Evolutionary conservation across 2,329 filamentous ascomycete species (phyloP), one percentile per base, ranked within the genome.

Genomic region (Apiospora aurea): DNA sequence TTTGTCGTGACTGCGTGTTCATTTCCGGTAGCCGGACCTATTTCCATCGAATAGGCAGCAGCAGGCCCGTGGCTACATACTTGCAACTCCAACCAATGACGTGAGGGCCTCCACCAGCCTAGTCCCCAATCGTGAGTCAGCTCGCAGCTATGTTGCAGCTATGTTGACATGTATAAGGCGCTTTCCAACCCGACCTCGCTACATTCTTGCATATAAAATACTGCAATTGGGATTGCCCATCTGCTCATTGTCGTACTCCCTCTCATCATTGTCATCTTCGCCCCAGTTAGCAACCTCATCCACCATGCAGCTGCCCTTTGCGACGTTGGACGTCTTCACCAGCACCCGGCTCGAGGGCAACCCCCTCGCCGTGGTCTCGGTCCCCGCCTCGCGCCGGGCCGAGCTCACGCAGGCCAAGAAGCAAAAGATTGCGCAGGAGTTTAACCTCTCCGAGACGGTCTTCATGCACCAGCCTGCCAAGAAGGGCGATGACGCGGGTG

Each of bases 371-470:
- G 83, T 92, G 44, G 86, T 92, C 73, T 82, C 84, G 53, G 82
- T 91, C 72, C 88, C 88, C 4, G 75, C 82, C 13, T 72, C 77
- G 24, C 74, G 76, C 34, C 79, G 80, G n/a, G 75, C 80, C 46
- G 77, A 76, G 29, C 81, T 90, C 29, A 82, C 84, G 1, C 86
- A 88, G 76, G 80, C 81, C 2, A 85, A 85, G 75, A 91, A 92
- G 78, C 88, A 90, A 77, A 78, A 80, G 73, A 87, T 92, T 74
- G 89, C 90, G 53, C 82, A 84, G 73, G 90, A 92, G 79, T 92
- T 92, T 83, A 90, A 90, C 79, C 86, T 90, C 75, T 90, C 88
- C 57, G 89, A 91, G 80, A 91, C 89, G 1, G 87, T 90, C 57
- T 92, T 92, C 77, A 79, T 91, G 57, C 88, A 91, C 80, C 84